Evolutionary conservation across 2,329 filamentous ascomycete genomes (phyloP).

Genomic region (Phaeoacremonium minimum): DNA sequence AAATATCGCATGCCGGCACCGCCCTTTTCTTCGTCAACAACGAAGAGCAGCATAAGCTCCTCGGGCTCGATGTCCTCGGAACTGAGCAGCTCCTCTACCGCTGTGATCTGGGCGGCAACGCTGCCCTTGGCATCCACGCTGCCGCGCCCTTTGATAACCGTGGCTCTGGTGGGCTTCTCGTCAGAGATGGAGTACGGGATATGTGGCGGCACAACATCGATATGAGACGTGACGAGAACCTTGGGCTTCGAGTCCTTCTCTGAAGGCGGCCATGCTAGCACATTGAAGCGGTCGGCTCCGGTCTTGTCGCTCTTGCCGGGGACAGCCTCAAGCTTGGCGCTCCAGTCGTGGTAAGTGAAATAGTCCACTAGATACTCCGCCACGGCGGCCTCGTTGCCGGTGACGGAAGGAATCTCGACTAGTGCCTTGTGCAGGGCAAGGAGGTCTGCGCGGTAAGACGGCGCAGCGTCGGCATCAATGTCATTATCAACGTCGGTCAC

Average conservation of each 20-base stretch:
- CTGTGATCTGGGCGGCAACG: constrained; percentile 70
- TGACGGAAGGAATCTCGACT: constrained; percentile 69
- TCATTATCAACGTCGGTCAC: not conserved
- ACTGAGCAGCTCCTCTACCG: constrained; percentile 51
- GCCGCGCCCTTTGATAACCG: constrained; percentile 66
- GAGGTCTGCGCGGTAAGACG: constrained; percentile 45
- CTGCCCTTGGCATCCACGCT: constrained; percentile 68
- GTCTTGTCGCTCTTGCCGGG: constrained; percentile 24
- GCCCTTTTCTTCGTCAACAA: constrained; percentile 77
- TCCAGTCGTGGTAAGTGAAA: constrained; percentile 46
- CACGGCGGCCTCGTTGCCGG: constrained; percentile 62
- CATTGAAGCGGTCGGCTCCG: constrained; percentile 57
- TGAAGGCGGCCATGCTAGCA: constrained; percentile 64
- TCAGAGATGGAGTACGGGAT: constrained; percentile 62
- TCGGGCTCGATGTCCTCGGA: constrained; percentile 21
- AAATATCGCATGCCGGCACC: constrained; percentile 75
- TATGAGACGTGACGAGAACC: constrained; percentile 72
- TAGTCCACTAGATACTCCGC: constrained; percentile 66
- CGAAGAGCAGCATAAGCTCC: constrained; percentile 59
- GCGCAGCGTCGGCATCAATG: constrained; percentile 9
- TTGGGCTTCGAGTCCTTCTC: constrained; percentile 36
- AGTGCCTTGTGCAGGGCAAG: constrained; percentile 72
- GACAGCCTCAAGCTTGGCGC: constrained; percentile 36
- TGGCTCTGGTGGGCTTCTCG: constrained; percentile 34
- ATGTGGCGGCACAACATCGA: constrained; percentile 73